Percentiles rank a stretch among this genome's conserved stretches.
Evolutionary conservation across 2,329 filamentous ascomycete species (phyloP).

Genomic region (Monilinia laxa): DNA sequence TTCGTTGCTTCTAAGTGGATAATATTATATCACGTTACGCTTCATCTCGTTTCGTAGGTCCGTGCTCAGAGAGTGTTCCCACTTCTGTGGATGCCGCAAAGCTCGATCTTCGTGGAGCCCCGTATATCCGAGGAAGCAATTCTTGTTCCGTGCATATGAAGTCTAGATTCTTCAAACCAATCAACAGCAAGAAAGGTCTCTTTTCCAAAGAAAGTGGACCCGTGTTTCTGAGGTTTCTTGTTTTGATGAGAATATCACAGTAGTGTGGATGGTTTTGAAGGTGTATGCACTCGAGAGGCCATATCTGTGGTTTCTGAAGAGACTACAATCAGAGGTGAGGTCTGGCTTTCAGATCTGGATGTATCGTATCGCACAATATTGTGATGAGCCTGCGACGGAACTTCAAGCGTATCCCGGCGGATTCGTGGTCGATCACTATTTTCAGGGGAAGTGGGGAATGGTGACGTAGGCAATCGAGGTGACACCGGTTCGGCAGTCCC

Average conservation of each 20-base stretch:
- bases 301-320: conserved; percentile 25
- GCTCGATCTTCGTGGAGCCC: background rate
- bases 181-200: background rate
- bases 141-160: background rate
- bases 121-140: background rate
- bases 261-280: background rate
- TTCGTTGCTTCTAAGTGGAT: background rate
- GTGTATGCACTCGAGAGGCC: conserved; percentile 1
- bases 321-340: conserved; percentile 31
- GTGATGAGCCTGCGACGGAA: conserved; percentile 42
- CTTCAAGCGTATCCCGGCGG: conserved; percentile 41
- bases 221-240: background rate
- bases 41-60: background rate
- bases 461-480: conserved; percentile 22
- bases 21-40: background rate
- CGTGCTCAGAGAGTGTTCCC: too few relatives aligned
- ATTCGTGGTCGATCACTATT: conserved; percentile 4
- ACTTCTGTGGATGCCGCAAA: background rate
- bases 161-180: background rate
- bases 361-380: conserved; percentile 23
- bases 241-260: background rate
- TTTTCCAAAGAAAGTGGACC: too few relatives aligned
- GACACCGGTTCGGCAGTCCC: conserved; percentile 28
- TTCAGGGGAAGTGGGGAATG: conserved; percentile 17
- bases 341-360: conserved; percentile 19